A percentile compares a stretch with the other conserved stretches of the same genome.
phyloP scores from a whole-genome alignment of 1,284 basidiomycete species.

The Microbotryum intermedium region DNA sequence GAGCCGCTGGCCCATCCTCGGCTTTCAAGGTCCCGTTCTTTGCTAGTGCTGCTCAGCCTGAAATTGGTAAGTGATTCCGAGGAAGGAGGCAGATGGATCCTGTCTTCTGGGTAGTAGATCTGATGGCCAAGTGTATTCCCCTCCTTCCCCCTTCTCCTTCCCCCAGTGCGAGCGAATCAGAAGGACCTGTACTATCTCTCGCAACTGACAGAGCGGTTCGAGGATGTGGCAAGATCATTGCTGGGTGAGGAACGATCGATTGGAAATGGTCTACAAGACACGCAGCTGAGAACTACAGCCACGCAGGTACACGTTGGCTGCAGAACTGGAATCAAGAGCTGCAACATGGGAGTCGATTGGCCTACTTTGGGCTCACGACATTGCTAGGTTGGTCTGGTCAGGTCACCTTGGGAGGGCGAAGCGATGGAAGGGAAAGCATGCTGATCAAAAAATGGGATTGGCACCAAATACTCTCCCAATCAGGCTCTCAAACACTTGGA shows the following conservation, averaged over 20 bases:
- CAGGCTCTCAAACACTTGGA: slow-evolving; percentile 41
- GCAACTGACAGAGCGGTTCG: slow-evolving; percentile 36
- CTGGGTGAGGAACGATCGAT: slow-evolving; percentile 23
- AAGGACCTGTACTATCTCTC: slow-evolving; percentile 41
- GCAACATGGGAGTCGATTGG: slow-evolving; percentile 34
- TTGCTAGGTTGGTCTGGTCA: slow-evolving; percentile 22
- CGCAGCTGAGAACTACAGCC: background rate
- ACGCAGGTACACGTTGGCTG: slow-evolving; percentile 36
- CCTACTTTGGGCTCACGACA: slow-evolving; percentile 39
- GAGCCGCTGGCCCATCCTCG: background rate
- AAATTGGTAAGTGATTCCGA: slow-evolving; percentile 32
- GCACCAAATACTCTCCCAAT: too few species aligned
- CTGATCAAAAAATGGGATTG: background rate
- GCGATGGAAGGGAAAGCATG: background rate
- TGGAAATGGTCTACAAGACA: background rate
- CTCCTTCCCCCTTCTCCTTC: too few species aligned
- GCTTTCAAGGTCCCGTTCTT: slow-evolving; percentile 31
- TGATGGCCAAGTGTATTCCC: too few species aligned
- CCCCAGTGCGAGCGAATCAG: slow-evolving; percentile 37
- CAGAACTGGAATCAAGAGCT: slow-evolving; percentile 36
- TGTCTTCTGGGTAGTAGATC: background rate
- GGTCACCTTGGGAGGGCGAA: too few species aligned
- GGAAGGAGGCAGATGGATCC: fast-evolving
- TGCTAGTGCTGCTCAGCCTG: slow-evolving; percentile 37
- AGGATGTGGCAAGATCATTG: slow-evolving; percentile 36